Percentiles rank a stretch among this genome's conserved stretches.
These are phyloP conservation scores for Phytophthora podocarpi DNA, from an alignment of 352 stramenopile genomes.

Conservation along the genomic window DNA sequence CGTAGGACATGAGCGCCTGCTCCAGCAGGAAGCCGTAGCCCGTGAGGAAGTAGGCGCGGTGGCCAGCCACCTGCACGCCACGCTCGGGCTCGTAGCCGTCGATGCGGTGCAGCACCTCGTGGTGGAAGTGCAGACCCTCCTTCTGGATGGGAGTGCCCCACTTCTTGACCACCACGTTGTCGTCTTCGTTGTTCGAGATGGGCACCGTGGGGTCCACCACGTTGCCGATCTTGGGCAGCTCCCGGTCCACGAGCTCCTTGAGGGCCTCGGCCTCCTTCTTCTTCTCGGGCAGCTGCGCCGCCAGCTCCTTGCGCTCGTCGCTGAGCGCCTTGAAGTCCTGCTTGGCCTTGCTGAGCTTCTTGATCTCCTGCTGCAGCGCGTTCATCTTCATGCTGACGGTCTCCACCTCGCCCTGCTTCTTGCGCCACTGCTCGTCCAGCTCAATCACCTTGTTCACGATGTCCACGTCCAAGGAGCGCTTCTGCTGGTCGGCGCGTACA, in stretches of 20 bases:
- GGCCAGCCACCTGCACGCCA: slow-evolving; percentile 95
- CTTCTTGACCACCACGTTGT: slow-evolving; percentile 94
- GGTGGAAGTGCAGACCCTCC: slow-evolving; percentile 92
- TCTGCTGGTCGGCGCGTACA: slow-evolving; percentile 93
- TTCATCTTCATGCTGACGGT: slow-evolving; percentile 90
- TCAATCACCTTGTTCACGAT: slow-evolving; percentile 96
- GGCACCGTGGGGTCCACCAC: slow-evolving; percentile 96
- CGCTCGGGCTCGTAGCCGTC: slow-evolving; percentile 98
- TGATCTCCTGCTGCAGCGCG: slow-evolving; percentile 85
- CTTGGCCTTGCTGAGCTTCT: slow-evolving; percentile 90
- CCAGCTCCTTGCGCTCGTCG: slow-evolving; percentile 82
- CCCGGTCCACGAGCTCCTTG: slow-evolving; percentile 74
- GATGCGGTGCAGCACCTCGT: slow-evolving; percentile 98
- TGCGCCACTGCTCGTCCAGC: slow-evolving; percentile 91
- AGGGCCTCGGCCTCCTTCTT: slow-evolving; percentile 84
- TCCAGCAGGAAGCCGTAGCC: slow-evolving; percentile 98
- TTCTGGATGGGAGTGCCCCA: slow-evolving; percentile 76
- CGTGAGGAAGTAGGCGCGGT: slow-evolving; percentile 99
- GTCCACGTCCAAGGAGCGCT: slow-evolving; percentile 94
- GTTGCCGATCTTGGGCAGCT: slow-evolving; percentile 96
- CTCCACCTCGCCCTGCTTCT: slow-evolving; percentile 87
- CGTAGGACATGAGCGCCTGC: slow-evolving; percentile 99
- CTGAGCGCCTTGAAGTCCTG: slow-evolving; percentile 83
- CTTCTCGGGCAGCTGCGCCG: slow-evolving; percentile 64
- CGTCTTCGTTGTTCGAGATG: slow-evolving; percentile 96